Percentiles rank a stretch among this genome's conserved stretches.
phyloP scores from a whole-genome alignment of 2,329 filamentous ascomycete genomes.

The Aspergillus ochraceus region DNA sequence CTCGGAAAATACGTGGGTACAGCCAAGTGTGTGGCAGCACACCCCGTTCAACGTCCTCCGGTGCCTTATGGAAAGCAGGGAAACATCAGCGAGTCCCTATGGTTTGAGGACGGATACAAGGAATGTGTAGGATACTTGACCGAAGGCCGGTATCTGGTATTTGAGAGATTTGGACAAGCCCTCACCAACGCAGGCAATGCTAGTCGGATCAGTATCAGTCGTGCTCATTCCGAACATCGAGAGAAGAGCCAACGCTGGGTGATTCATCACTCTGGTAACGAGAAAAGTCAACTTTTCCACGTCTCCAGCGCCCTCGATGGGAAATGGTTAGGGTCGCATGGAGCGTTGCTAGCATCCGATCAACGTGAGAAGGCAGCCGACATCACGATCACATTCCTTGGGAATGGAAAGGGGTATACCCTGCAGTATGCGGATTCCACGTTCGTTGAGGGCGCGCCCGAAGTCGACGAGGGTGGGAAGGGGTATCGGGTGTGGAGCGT shows the following conservation, averaged over 20 bases:
- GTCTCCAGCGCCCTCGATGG: constrained; percentile 46
- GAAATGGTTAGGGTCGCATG: constrained; percentile 33
- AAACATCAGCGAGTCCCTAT: constrained; percentile 32
- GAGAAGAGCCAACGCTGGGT: constrained; percentile 51
- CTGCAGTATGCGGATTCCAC: constrained; percentile 27
- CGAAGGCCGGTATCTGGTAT: constrained; percentile 56
- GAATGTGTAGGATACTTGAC: constrained; percentile 52
- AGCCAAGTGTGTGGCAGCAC: constrained; percentile 45
- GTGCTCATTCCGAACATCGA: constrained; percentile 38
- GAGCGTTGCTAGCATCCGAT: constrained; percentile 20
- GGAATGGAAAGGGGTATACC: constrained; percentile 36
- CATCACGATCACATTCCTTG: constrained; percentile 35
- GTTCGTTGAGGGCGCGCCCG: background rate
- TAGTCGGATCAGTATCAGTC: constrained; percentile 18
- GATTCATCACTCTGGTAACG: constrained; percentile 42
- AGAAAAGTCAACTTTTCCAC: constrained; percentile 37
- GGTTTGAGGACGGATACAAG: constrained; percentile 58
- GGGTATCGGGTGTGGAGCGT: constrained; percentile 36
- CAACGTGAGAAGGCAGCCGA: constrained; percentile 22
- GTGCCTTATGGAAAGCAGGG: constrained; percentile 51
- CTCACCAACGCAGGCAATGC: constrained; percentile 36
- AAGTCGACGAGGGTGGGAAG: background rate
- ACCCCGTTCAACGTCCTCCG: constrained; percentile 39
- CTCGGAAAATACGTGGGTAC: constrained; percentile 49
- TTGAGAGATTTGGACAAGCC: constrained; percentile 49